phyloP scores from a whole-genome alignment of 345 rosid species.

The Diplotaxis tenuifolia region DNA sequence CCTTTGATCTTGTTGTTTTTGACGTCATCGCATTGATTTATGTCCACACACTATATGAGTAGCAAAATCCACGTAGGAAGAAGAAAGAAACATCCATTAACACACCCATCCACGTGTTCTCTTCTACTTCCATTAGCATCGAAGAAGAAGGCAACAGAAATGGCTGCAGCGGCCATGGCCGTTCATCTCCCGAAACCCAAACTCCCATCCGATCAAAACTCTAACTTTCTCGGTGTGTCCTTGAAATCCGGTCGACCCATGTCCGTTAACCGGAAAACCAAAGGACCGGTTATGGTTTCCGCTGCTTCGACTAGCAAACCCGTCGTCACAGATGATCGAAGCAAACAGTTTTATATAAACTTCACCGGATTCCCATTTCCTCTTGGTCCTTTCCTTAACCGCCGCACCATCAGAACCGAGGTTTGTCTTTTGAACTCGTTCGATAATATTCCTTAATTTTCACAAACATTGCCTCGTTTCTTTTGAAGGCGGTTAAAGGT shows the following conservation, averaged over 20 bases:
- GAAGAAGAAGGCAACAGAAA: constrained; percentile 7
- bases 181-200: constrained; percentile 55
- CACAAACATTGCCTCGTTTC: neutral
- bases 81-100: neutral
- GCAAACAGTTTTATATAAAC: constrained; percentile 71
- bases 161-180: constrained; percentile 56
- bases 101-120: constrained; percentile 22
- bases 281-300: constrained; percentile 50
- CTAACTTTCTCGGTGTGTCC: constrained; percentile 48
- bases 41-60: constrained; percentile 6
- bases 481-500: constrained; percentile 73
- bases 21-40: neutral
- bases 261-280: constrained; percentile 31
- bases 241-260: constrained; percentile 46
- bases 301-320: constrained; percentile 41
- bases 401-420: constrained; percentile 86
- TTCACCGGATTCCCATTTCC: constrained; percentile 96
- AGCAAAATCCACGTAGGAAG: constrained; percentile 26
- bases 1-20: neutral
- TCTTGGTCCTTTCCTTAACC: constrained; percentile 92
- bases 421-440: constrained; percentile 38
- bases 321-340: constrained; percentile 24
- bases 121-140: constrained; percentile 20
- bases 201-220: constrained; percentile 39
- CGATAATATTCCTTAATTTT: neutral